Percentiles rank a stretch among this genome's conserved stretches.
Evolutionary conservation across 2,329 filamentous ascomycete species (phyloP).

Genomic region (Diaporthe caulivora): DNA sequence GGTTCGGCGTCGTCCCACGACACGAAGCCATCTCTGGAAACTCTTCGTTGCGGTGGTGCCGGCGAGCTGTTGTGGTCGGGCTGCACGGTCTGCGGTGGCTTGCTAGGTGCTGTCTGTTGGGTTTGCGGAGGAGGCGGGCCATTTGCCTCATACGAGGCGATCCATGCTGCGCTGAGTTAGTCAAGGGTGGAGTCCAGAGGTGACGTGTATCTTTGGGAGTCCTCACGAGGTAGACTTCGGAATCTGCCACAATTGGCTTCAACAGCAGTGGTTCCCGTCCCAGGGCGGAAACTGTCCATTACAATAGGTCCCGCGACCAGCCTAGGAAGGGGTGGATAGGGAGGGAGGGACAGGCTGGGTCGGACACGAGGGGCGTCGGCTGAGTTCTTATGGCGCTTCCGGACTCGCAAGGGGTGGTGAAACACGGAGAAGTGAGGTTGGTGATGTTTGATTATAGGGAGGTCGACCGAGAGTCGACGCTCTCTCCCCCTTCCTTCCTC

Average conservation of each 20-base stretch:
- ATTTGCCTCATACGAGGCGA: constrained; percentile 60
- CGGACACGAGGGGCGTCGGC: constrained; percentile 10
- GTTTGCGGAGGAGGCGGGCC: constrained; percentile 52
- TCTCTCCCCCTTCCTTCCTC: background rate
- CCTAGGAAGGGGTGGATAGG: background rate
- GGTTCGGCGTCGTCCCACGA: constrained; percentile 54
- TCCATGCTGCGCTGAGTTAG: constrained; percentile 56
- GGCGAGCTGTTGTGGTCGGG: constrained; percentile 59
- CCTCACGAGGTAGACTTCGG: constrained; percentile 50
- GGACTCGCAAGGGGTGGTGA: constrained; percentile 34
- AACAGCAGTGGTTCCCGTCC: constrained; percentile 38
- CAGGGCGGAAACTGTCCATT: constrained; percentile 35
- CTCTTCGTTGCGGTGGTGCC: constrained; percentile 53
- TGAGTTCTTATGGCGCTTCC: background rate
- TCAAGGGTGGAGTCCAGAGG: background rate
- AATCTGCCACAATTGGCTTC: constrained; percentile 42
- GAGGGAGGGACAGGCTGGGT: constrained; percentile 10
- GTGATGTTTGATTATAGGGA: constrained; percentile 19
- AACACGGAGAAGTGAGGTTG: constrained; percentile 33
- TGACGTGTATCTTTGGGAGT: background rate
- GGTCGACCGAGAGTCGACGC: background rate
- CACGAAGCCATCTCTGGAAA: constrained; percentile 63
- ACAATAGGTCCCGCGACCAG: constrained; percentile 28
- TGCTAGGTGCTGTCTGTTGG: constrained; percentile 54
- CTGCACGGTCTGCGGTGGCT: constrained; percentile 53